Percentiles rank a stretch among this genome's conserved stretches.
phyloP scores from a whole-genome alignment of 352 stramenopile genomes.

The Globisporangium iwayamae region DNA sequence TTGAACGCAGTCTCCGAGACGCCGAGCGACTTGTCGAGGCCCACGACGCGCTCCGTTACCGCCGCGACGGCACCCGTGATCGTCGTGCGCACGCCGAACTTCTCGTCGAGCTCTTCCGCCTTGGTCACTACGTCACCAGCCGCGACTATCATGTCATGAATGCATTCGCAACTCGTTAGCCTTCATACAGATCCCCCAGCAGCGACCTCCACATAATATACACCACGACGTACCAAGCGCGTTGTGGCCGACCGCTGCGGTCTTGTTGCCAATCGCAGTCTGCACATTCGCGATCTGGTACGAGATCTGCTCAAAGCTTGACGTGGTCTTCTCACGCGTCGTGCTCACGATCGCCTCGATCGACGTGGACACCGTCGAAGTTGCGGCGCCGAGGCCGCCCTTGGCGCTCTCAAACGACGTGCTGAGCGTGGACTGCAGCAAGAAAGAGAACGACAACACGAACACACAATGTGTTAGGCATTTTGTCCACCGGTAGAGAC shows the following conservation, averaged over 20 bases:
- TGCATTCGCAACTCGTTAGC: too few species aligned
- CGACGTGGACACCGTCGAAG: slow-evolving; percentile 50
- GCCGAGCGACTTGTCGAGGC: slow-evolving; percentile 51
- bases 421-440: background rate
- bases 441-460: background rate
- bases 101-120: slow-evolving; percentile 56
- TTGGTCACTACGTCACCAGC: slow-evolving; percentile 51
- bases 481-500: too few species aligned
- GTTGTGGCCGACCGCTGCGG: slow-evolving; percentile 14
- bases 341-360: slow-evolving; percentile 66
- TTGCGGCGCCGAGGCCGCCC: slow-evolving; percentile 32
- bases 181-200: too few species aligned
- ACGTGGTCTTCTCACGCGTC: slow-evolving; percentile 46
- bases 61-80: slow-evolving; percentile 44
- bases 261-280: slow-evolving; percentile 25
- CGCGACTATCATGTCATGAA: slow-evolving; percentile 30
- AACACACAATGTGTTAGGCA: too few species aligned
- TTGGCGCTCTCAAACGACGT: slow-evolving; percentile 38
- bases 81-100: slow-evolving; percentile 48
- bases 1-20: slow-evolving; percentile 63
- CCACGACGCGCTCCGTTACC: slow-evolving; percentile 51
- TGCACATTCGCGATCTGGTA: slow-evolving; percentile 50
- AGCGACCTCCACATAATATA: too few species aligned
- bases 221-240: slow-evolving; percentile 1
- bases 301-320: slow-evolving; percentile 61